Conservation (phyloP, 2,329 filamentous ascomycete genomes). For the Colletotrichum trifolii region DNA sequence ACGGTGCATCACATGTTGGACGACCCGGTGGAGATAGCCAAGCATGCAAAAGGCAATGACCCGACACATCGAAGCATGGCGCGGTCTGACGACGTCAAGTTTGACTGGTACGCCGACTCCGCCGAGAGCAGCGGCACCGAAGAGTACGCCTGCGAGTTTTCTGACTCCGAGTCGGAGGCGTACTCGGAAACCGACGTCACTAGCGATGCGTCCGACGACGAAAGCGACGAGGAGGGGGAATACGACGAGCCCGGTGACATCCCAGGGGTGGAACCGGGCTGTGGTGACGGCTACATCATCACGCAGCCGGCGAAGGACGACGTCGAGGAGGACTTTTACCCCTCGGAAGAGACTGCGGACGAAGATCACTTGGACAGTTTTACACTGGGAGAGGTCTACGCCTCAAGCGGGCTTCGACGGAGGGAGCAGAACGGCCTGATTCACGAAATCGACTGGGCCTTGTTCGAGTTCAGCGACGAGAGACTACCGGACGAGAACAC, state of each 20-base stretch:
- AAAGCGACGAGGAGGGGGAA: slow-evolving; percentile 62
- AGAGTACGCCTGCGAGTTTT: slow-evolving; percentile 70
- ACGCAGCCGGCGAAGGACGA: slow-evolving; percentile 94
- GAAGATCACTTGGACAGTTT: slow-evolving; percentile 87
- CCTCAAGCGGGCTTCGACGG: slow-evolving; percentile 88
- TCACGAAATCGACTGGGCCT: slow-evolving; percentile 95
- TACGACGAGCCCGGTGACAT: slow-evolving; percentile 78
- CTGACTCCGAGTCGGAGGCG: slow-evolving; percentile 68
- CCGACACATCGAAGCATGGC: slow-evolving; percentile 52
- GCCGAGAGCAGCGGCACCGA: slow-evolving; percentile 60
- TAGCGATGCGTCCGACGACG: slow-evolving; percentile 60
- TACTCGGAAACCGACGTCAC: slow-evolving; percentile 63
- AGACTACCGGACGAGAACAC: slow-evolving; percentile 78
- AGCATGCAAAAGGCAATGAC: slow-evolving; percentile 36
- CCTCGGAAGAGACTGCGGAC: slow-evolving; percentile 75
- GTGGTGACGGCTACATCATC: slow-evolving; percentile 81
- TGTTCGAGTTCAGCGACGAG: slow-evolving; percentile 81
- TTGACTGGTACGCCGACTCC: slow-evolving; percentile 56
- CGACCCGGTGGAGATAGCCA: slow-evolving; percentile 61
- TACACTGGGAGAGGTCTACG: slow-evolving; percentile 84
- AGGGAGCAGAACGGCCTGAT: slow-evolving; percentile 76
- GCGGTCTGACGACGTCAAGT: slow-evolving; percentile 46
- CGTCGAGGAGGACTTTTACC: slow-evolving; percentile 84
- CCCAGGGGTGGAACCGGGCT: slow-evolving; percentile 78
- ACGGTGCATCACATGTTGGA: slow-evolving; percentile 98